phyloP scores from a whole-genome alignment of 805 yeast genomes.

The Saturnispora saitoi region DNA sequence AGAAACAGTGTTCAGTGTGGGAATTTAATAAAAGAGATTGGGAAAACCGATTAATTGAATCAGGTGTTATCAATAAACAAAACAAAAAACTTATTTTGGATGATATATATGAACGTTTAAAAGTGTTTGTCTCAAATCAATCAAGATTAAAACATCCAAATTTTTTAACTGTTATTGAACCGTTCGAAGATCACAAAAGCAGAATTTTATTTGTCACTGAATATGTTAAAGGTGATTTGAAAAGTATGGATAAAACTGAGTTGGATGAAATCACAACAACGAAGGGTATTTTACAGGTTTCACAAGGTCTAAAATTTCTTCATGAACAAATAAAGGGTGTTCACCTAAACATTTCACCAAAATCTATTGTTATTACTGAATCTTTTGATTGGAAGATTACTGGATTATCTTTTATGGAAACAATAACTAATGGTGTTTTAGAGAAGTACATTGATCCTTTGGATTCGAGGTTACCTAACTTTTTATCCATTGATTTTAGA shows the following conservation, averaged over 20 bases:
- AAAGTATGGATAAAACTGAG: slow-evolving; percentile 32
- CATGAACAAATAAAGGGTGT: slow-evolving; percentile 69
- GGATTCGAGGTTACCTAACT: slow-evolving; percentile 68
- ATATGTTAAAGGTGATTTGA: slow-evolving; percentile 39
- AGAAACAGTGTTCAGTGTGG: slow-evolving; percentile 69
- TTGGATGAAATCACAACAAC: slow-evolving; percentile 63
- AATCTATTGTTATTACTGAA: slow-evolving; percentile 65
- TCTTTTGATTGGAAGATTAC: slow-evolving; percentile 91
- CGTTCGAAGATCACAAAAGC: slow-evolving; percentile 76
- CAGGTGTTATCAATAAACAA: slow-evolving; percentile 41
- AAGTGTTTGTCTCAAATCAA: slow-evolving; percentile 59
- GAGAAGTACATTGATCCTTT: slow-evolving; percentile 62
- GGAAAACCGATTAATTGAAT: slow-evolving; percentile 43
- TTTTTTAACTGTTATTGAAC: slow-evolving; percentile 74
- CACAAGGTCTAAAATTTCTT: slow-evolving; percentile 72
- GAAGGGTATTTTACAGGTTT: slow-evolving; percentile 73
- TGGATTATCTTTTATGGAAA: slow-evolving; percentile 57
- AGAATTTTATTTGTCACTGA: slow-evolving; percentile 81
- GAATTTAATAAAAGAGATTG: slow-evolving; percentile 75
- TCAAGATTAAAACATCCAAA: slow-evolving; percentile 87
- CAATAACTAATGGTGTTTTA: slow-evolving; percentile 34
- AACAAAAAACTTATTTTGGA: slow-evolving; percentile 42
- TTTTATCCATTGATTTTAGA: slow-evolving; percentile 61
- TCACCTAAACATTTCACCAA: slow-evolving; percentile 74
- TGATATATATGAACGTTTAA: slow-evolving; percentile 58